These are phyloP conservation scores for Quercus engelmannii DNA, from an alignment of 306 rosid species.

Conservation along the genomic window DNA sequence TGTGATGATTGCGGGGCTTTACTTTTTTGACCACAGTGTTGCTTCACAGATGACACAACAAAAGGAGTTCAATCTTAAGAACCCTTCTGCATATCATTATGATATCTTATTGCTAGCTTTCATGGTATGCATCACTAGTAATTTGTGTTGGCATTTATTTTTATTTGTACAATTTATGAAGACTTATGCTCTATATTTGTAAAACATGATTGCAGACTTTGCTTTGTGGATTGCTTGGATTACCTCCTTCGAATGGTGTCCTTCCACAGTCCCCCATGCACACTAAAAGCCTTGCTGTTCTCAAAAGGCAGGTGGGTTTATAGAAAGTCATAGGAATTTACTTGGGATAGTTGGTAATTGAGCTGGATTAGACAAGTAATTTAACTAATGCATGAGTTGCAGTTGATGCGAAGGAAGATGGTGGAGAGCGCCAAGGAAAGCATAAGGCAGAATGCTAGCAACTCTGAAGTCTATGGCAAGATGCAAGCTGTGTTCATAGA, in stretches of 20 bases:
- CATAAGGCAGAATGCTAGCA: conserved; percentile 57
- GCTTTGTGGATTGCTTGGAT: conserved; percentile 80
- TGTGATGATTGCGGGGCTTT: conserved; percentile 77
- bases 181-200: conserved; percentile 9
- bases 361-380: conserved; percentile 7
- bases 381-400: conserved; percentile 12
- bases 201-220: conserved; percentile 52
- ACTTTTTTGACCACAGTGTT: conserved; percentile 89
- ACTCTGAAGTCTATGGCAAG: conserved; percentile 69
- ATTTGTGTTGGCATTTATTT: conserved; percentile 7
- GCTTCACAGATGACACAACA: conserved; percentile 90
- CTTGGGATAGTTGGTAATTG: neutral
- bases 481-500: conserved; percentile 83
- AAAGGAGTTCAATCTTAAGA: conserved; percentile 85
- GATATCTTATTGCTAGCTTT: conserved; percentile 74
- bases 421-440: conserved; percentile 82
- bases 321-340: neutral
- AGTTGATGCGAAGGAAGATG: conserved; percentile 71
- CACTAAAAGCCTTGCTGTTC: conserved; percentile 83
- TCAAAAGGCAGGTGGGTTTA: conserved; percentile 60
- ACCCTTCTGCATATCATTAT: conserved; percentile 82
- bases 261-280: conserved; percentile 97
- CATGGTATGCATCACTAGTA: conserved; percentile 38
- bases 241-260: conserved; percentile 94
- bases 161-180: neutral